These are phyloP conservation scores for Grammothele lineata DNA, from an alignment of 768 basidiomycete species.

Conservation along the genomic window DNA sequence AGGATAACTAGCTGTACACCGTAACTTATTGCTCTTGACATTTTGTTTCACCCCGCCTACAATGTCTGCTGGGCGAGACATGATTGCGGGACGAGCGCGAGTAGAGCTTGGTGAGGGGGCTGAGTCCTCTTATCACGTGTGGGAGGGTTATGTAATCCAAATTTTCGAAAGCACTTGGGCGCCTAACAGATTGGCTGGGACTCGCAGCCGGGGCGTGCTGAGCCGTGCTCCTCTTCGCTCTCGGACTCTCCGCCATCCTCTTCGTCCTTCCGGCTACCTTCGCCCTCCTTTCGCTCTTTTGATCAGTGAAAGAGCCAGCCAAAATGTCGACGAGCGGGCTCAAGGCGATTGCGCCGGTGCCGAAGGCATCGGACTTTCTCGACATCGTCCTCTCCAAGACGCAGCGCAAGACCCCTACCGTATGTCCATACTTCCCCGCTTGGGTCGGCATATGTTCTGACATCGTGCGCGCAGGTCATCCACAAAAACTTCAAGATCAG, in stretches of 20 bases:
- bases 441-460: background rate
- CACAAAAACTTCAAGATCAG: constrained; percentile 99
- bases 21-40: no score
- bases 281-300: background rate
- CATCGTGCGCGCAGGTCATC: constrained; percentile 60
- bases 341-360: constrained; percentile 98
- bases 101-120: no score
- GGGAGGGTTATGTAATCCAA: constrained; percentile 16
- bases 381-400: constrained; percentile 93
- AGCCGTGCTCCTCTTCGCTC: background rate
- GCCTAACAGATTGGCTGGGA: no score
- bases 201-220: background rate
- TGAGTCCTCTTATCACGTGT: no score
- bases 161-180: constrained; percentile 13
- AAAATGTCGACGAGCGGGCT: constrained; percentile 82
- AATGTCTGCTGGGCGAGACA: no score
- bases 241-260: background rate
- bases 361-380: constrained; percentile 90
- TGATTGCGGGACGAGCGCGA: no score
- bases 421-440: constrained; percentile 35
- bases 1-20: no score
- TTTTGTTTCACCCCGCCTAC: no score
- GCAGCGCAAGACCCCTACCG: constrained; percentile 96
- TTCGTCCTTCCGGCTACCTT: background rate
- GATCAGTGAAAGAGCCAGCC: background rate